Evolutionary conservation across 202 grass and related monocot genomes (phyloP).

Genomic region (Carex sylvatica): DNA sequence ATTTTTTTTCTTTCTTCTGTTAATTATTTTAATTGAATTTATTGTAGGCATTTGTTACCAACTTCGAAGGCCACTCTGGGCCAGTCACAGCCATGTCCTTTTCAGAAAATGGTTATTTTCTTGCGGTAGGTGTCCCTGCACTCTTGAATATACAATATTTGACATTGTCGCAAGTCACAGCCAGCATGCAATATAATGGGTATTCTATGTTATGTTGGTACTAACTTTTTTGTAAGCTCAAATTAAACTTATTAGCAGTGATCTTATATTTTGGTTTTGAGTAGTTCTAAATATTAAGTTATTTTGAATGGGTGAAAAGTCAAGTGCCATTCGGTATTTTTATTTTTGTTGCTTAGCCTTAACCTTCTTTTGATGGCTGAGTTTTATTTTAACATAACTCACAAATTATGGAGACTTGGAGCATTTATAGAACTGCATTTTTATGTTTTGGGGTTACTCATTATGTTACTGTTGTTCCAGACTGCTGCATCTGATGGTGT

Average conservation of each 20-base stretch:
- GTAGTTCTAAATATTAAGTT: not conserved
- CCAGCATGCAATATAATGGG: not conserved
- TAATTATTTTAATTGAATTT: conserved; percentile 32
- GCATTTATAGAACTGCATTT: not conserved
- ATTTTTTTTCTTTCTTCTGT: conserved; percentile 20
- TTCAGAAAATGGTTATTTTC: conserved; percentile 99
- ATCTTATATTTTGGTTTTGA: not conserved
- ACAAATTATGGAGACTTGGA: not conserved
- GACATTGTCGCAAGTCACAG: not conserved
- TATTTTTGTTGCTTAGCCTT: conserved; percentile 31
- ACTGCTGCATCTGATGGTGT: conserved; percentile 97
- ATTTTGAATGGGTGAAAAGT: not conserved
- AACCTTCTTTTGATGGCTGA: not conserved
- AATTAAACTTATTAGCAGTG: not conserved
- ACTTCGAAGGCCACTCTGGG: conserved; percentile 86
- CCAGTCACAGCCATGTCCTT: conserved; percentile 94
- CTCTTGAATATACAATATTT: not conserved
- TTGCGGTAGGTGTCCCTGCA: conserved; percentile 58
- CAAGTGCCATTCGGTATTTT: not conserved
- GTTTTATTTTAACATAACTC: not conserved
- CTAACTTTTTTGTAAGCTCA: not conserved
- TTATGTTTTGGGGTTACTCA: not conserved
- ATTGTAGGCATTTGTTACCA: conserved; percentile 77
- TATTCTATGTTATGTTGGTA: not conserved
- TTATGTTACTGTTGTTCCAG: conserved; percentile 33